A percentile compares a stretch with the other conserved stretches of the same genome.
Evolutionary conservation across 345 rosid species (phyloP).

Genomic region (Toxicodendron radicans): DNA sequence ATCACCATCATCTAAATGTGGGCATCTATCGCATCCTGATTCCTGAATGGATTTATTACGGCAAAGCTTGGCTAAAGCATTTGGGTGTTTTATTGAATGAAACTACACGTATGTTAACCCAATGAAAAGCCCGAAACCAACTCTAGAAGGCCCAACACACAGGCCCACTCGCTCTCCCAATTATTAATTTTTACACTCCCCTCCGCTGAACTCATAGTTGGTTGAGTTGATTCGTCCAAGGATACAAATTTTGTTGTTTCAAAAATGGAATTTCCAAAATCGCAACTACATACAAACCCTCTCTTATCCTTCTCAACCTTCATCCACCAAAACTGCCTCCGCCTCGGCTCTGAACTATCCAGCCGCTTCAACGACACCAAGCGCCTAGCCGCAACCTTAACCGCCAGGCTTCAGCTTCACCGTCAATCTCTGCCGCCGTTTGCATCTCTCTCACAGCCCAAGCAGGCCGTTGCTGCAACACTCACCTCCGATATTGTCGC

Average conservation of each 20-base stretch:
- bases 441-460: slow-evolving; percentile 67
- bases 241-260: not conserved
- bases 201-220: not conserved
- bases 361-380: slow-evolving; percentile 56
- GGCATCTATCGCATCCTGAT: too few species aligned
- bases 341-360: slow-evolving; percentile 57
- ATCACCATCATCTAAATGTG: too few species aligned
- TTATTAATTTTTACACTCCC: too few species aligned
- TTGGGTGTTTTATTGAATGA: too few species aligned
- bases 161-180: too few species aligned
- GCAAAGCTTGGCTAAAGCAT: too few species aligned
- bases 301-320: slow-evolving; percentile 59
- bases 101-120: too few species aligned
- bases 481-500: slow-evolving; percentile 65
- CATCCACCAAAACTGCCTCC: slow-evolving; percentile 61
- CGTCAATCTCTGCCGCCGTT: slow-evolving; percentile 39
- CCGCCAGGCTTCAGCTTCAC: slow-evolving; percentile 2
- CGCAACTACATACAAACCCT: slow-evolving; percentile 49
- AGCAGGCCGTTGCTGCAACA: slow-evolving; percentile 31
- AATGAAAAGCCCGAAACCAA: too few species aligned
- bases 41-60: too few species aligned
- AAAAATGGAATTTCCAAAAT: slow-evolving; percentile 53
- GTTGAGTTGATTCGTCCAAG: too few species aligned
- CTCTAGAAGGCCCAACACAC: too few species aligned
- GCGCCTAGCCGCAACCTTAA: slow-evolving; percentile 44